Evolutionary conservation across 306 rosid genomes (phyloP), one percentile per base, ranked within the genome.

Genomic region (Dryas drummondii): DNA sequence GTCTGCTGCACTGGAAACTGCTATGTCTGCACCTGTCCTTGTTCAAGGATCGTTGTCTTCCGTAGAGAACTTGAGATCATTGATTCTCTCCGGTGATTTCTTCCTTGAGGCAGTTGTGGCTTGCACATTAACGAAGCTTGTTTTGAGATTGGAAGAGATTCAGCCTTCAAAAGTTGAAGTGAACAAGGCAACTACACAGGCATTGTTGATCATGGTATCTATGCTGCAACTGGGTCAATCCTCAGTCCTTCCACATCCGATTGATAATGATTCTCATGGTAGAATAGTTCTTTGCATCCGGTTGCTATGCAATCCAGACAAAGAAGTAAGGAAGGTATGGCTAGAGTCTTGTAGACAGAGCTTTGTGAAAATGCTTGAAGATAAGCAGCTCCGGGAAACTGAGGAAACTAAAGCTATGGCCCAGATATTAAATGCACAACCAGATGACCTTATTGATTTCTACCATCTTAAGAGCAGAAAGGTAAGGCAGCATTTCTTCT

Each of bases 401-500:
- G 97, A 92, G 83, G 99, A 96, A 79, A 84, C 79, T 75, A 90
- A 84, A 78, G 98, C 96, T 4, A 89, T 84, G 89, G 92, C 99
- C 19, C 97, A 90, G 71, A 87, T 88, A 77, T 87, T 89, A 59
- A 85, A 90, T 85, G 97, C 98, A 32, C 99, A 96, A 70, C 99
- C 99, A 11, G 98, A 96, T 76, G 99, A 96, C 82, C 98, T 96
- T 66, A 96, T 96, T 80, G 99, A 92, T 66, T 96, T 96, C 79
- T 92, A 92, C 87, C 99, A 96, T 88, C 80, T 96, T 82, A 96
- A 96, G 90, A 96, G 98, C 88, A 86, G 97, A 87, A 96, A 92
- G 98, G 99, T 96, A 84, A 68, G 61, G 14, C 37, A 40, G 42
- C 74, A 56, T 46, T 75, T 46, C 56, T 78, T 76, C 61, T 85